Evolutionary conservation across 148 eudicot species (phyloP).

Genomic region (Diospyros kaki): DNA sequence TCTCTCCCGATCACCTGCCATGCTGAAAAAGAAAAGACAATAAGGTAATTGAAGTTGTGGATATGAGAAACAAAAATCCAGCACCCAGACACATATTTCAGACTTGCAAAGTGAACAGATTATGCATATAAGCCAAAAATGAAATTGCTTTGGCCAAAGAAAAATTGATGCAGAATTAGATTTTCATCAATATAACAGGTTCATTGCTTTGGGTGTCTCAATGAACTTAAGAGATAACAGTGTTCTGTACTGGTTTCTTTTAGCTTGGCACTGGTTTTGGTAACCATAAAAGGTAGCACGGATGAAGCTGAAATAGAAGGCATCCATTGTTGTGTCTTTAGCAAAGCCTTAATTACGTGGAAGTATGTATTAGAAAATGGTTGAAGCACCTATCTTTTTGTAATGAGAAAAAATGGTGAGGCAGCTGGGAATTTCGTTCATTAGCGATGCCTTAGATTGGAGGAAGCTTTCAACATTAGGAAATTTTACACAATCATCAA

Average conservation of each 20-base stretch:
- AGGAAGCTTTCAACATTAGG: no score
- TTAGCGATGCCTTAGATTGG: no score
- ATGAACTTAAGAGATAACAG: not conserved
- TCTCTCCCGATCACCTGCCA: slow-evolving; percentile 37
- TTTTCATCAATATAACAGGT: not conserved
- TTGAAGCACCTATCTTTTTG: not conserved
- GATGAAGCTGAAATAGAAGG: not conserved
- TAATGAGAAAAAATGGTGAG: not conserved
- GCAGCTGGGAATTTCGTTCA: not conserved
- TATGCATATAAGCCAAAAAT: not conserved
- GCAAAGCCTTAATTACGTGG: not conserved
- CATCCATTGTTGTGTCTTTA: not conserved
- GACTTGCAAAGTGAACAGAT: not conserved
- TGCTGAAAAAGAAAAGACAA: slow-evolving; percentile 22
- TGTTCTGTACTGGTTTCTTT: no score
- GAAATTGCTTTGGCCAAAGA: not conserved
- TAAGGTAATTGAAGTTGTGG: not conserved
- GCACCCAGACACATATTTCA: not conserved
- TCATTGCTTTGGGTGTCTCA: not conserved
- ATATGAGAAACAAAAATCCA: not conserved
- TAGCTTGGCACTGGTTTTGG: not conserved
- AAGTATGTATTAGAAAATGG: not conserved
- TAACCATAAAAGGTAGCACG: not conserved
- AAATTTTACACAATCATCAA: no score
- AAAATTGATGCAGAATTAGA: not conserved